Evolutionary conservation across 2,329 filamentous ascomycete genomes (phyloP).

Genomic region (Pseudogymnoascus sp.): DNA sequence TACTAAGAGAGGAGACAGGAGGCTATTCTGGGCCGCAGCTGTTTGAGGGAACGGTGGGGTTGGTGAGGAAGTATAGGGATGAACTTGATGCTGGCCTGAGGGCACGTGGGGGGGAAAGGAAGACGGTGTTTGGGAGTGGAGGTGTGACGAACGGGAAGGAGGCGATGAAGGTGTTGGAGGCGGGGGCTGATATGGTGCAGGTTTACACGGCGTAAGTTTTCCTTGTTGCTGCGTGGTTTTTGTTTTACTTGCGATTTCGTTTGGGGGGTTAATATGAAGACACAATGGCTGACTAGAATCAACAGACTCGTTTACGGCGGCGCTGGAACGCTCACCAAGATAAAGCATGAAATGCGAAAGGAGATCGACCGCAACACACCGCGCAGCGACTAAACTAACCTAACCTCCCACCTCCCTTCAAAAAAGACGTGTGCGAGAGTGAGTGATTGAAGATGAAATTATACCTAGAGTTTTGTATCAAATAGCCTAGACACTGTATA

Average conservation of each 20-base stretch:
- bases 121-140: constrained; percentile 88
- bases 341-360: constrained; percentile 54
- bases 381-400: not conserved
- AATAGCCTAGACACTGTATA: not conserved
- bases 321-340: constrained; percentile 54
- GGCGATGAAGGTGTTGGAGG: constrained; percentile 72
- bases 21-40: constrained; percentile 88
- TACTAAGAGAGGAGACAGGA: constrained; percentile 63
- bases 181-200: constrained; percentile 85
- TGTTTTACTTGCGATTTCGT: not conserved
- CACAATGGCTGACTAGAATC: not conserved
- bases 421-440: not conserved
- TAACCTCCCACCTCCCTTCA: not conserved
- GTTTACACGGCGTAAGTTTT: constrained; percentile 63
- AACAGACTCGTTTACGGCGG: constrained; percentile 51
- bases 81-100: constrained; percentile 45
- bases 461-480: not conserved
- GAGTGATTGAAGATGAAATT: not conserved
- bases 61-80: constrained; percentile 73
- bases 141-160: constrained; percentile 85
- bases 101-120: constrained; percentile 40
- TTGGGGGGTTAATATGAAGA: not conserved
- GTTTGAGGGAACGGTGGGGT: constrained; percentile 68
- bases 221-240: not conserved
- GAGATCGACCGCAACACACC: constrained; percentile 16